These are phyloP conservation scores for Madurella fahalii DNA, from an alignment of 2,329 filamentous ascomycete genomes.

Conservation along the genomic window DNA sequence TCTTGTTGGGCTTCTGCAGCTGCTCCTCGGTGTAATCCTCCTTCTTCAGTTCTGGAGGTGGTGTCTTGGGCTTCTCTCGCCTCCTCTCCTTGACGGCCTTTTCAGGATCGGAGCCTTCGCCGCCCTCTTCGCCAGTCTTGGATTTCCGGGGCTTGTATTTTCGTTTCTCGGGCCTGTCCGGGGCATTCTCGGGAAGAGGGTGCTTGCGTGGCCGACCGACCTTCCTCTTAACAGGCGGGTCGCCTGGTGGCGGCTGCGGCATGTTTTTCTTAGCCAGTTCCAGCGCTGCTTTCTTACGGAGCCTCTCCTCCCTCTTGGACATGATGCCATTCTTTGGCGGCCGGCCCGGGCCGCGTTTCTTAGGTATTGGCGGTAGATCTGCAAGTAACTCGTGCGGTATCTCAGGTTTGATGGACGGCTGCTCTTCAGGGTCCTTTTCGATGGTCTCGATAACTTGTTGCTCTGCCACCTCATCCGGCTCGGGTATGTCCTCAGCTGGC, in stretches of 20 bases:
- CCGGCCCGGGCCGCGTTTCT: constrained; percentile 71
- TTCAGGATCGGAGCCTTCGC: constrained; percentile 50
- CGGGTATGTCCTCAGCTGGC: constrained; percentile 28
- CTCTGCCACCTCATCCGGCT: constrained; percentile 28
- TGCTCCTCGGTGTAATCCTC: constrained; percentile 56
- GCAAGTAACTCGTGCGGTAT: constrained; percentile 25
- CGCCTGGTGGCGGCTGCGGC: constrained; percentile 43
- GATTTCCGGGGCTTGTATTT: constrained; percentile 60
- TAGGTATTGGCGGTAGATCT: constrained; percentile 45
- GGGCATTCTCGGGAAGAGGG: constrained; percentile 53
- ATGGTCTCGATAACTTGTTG: constrained; percentile 32
- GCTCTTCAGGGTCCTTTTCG: constrained; percentile 27
- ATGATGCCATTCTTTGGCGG: constrained; percentile 80
- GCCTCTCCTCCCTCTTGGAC: constrained; percentile 69
- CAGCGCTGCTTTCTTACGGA: constrained; percentile 56
- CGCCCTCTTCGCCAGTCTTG: constrained; percentile 42
- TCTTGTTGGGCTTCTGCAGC: constrained; percentile 58
- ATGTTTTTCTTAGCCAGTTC: constrained; percentile 50
- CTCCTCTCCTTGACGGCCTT: constrained; percentile 55
- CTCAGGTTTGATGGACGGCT: constrained; percentile 21
- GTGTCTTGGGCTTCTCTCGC: constrained; percentile 61
- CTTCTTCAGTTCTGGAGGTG: constrained; percentile 51
- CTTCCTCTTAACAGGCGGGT: constrained; percentile 57
- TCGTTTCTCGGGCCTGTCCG: constrained; percentile 56
- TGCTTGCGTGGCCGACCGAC: constrained; percentile 63